Base-by-base conservation (phyloP, 169 alveolate species). In the Plasmodium gonderi region DNA sequence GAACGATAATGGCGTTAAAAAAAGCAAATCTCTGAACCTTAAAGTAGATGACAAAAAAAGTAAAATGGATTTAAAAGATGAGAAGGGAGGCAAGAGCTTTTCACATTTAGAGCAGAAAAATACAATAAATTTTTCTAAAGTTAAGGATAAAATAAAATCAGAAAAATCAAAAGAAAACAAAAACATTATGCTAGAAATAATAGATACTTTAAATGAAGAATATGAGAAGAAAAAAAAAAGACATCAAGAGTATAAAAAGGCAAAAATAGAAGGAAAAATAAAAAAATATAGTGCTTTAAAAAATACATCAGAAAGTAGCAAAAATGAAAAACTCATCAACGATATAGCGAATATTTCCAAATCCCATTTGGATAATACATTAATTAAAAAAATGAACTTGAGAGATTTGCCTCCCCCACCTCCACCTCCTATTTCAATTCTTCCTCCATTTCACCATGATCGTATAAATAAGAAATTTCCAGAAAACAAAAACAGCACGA, bases 171-270 rank as follows among this genome's bases (percentile, higher is more conserved):
- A 36, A 20, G 87, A 87, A 75, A 40, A 65, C 44, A 87, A 87
- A 64, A 87, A 87, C 40, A 87, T 87, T 38, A 87, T 87, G 93
- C 89, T 87, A 14, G 79, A 74, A 76, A 74, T 87, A 23, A 76
- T 87, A 14, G 93, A 77, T 33, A 76, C 79, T 2, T 3, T 87
- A 54, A 87, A 87, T 76, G 80, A 87, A 87, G 93, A 87, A 47
- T 64, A 87, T 47, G 90, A 87, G 31, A 87, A 87, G 54, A 87
- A 87, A 60, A 87, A 87, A 76, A 75, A 76, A 64, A 76, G 93
- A 60, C 93, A 87, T 54, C 68, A 75, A 42, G 93, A 87, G 47
- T 87, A 87, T 87, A 87, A 76, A 60, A 87, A 87, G 68, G 93
- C 93, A 17, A 74, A 87, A 87, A 76, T 87, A 4, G 93, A 87